phyloP scores from a whole-genome alignment of 2,329 filamentous ascomycete species.

The Ascochyta clinopodiicola region DNA sequence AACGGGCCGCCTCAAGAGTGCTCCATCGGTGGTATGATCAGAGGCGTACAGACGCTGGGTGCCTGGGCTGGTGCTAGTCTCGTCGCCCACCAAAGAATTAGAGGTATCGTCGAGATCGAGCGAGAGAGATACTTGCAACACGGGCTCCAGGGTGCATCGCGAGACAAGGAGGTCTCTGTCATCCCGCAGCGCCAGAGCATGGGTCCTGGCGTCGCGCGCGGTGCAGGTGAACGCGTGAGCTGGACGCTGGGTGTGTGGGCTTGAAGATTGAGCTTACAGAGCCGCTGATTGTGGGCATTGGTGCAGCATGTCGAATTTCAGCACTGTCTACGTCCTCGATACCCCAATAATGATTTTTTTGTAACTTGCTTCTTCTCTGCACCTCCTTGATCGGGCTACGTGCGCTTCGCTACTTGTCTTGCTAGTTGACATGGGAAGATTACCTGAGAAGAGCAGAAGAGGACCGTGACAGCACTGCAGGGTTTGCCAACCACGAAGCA shows the following conservation, averaged over 20 bases:
- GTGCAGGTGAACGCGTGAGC: conserved; percentile 44
- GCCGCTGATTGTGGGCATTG: neutral
- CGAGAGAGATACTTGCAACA: conserved; percentile 74
- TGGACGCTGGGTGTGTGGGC: conserved; percentile 52
- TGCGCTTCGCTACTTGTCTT: too few relatives aligned
- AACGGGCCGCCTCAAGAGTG: conserved; percentile 46
- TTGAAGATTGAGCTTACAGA: conserved; percentile 6
- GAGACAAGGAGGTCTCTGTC: conserved; percentile 65
- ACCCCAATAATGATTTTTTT: too few relatives aligned
- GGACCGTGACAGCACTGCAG: too few relatives aligned
- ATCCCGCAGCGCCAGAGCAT: conserved; percentile 68
- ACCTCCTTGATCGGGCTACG: too few relatives aligned
- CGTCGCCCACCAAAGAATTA: conserved; percentile 70
- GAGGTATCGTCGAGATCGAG: conserved; percentile 73
- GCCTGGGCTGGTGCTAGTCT: conserved; percentile 78
- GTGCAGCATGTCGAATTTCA: too few relatives aligned
- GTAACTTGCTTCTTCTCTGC: too few relatives aligned
- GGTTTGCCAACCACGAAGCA: too few relatives aligned
- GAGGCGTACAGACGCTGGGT: conserved; percentile 73
- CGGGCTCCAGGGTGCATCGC: conserved; percentile 67
- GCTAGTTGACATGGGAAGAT: too few relatives aligned
- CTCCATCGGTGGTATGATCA: conserved; percentile 63
- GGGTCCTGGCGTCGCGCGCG: conserved; percentile 55
- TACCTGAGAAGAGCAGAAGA: too few relatives aligned
- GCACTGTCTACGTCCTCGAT: too few relatives aligned